Evolutionary conservation across 768 basidiomycete genomes (phyloP), one percentile per base, ranked within the genome.

Genomic region (Pleurotus sapidus): DNA sequence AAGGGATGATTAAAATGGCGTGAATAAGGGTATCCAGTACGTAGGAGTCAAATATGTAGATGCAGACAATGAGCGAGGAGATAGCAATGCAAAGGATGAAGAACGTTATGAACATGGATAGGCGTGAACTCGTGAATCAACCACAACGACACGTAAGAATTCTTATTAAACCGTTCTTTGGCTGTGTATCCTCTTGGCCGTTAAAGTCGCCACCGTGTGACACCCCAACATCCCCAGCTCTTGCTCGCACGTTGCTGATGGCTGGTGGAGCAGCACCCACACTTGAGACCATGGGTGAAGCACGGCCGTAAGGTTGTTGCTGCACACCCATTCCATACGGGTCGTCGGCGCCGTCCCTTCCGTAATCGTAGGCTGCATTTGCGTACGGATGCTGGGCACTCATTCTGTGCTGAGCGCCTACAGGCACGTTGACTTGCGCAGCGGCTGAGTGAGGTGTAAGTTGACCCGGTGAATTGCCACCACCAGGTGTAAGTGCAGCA

Each of bases 71-170:
- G 51, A 53, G 51, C 20, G 46, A 17, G 14, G 51, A 65, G 62
- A 66, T 60, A 64, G 63, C 62, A 66, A 67, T 61, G 62, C 59
- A 64, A 64, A 61, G 64, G 56, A 63, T 61, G 62, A 57, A 63
- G 59, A 60, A 55, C 56, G 57, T 55, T 57, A 64, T 58, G 63
- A 53, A 61, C 61, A 65, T 57, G 47, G 54, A 59, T 61, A 60
- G 60, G 66, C 63, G 60, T 56, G 57, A 59, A 40, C 53, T 58
- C 50, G 60, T 62, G 61, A 63, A 63, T 76, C 71, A 81, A 64
- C 84, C 87, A 75, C 91, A 93, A 66, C 84, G 85, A 74, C 91
- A 93, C 47, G 89, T 91, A 59, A 93, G 72, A 60, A 92, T 82
- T 72, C 81, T 79, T 76, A 88, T 77, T 55, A 89, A 74, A 61